Base-by-base conservation (phyloP, 257 asterid genomes). In the Primulina tabacum region DNA sequence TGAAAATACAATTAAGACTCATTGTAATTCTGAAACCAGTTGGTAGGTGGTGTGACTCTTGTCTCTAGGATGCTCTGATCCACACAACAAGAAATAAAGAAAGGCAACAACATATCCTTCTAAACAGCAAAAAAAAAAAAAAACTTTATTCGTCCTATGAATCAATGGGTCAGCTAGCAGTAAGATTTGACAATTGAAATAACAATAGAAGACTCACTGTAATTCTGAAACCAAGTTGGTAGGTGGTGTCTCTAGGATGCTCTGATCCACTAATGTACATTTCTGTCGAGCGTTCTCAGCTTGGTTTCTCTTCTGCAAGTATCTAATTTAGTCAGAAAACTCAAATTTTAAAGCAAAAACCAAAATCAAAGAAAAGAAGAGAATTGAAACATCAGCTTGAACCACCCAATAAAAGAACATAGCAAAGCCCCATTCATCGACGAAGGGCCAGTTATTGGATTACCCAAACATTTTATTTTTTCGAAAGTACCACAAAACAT, bases 281-380 rank as follows among this genome's bases (percentile, higher is more conserved):
- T 70, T 86, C 68, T 72, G 84, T 70, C 71, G 83, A 78, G 77
- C 73, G 68, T 81, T 76, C 59, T 72, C 83, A 75, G 77, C 82
- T 73, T 79, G 74, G 75, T 77, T 78, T 74, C 83, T 87, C 98
- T 92, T 87, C 59, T 64, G 65, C 73, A 79, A 55, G 56, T 64
- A 65, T 77, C 47, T 4, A 24, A 32, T 65, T 79, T 35, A 77
- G 74, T 68, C 68, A 38, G 33, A 50, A 60, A 18, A 67, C 24
- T 63, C 33, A 47, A 64, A 60, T 14, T 38, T 8, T 14, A 29
- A 60, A 33, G 30, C 18, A 14, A 8, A 34, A 18, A 34, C 7
- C 53, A 57, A 14, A 50, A 50, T 50, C 57, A 50, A 53, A 71
- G 43, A 68, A 50, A 43, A 1, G 29, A 37, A 8, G 58, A 8